Base-by-base conservation (phyloP, 2,329 filamentous ascomycete species). In the Aspergillus sclerotialis region DNA sequence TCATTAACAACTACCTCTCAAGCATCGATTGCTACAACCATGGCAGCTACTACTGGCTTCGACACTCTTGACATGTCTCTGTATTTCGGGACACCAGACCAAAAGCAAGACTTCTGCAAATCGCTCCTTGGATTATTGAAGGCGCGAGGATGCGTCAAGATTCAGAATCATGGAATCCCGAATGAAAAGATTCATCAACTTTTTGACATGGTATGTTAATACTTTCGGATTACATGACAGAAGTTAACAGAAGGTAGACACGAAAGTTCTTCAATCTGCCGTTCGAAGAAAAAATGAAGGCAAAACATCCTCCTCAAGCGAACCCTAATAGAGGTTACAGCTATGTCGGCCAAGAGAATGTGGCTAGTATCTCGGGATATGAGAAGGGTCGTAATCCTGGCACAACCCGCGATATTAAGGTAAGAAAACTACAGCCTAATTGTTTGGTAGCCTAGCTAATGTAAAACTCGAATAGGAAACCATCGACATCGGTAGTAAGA, bases 401-500 rank as follows among this genome's bases (percentile, higher is more conserved):
- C 3, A 40, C 43, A 8, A 36, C 50, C 8, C 39, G 45, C 7
- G 46, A 51, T 28, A 48, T 50, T 16, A 50, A 52, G 32, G 48
- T 45, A 37, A 5, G 15, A 7, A 12, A 17, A 7, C 29, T 8
- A 12, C 29, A 12, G 4, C 2, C 8, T n/a, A 21, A 18, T 5
- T 12, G 11, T 8, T 1, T 11, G n/a, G 13, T 4, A 3, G 10
- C 12, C 9, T 14, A 18, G 14, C 29, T 41, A 12, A 44, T 14
- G 12, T n/a, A n/a, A n/a, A n/a, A n/a, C n/a, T n/a, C 15, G 8
- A n/a, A 30, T 25, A 60, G 51, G 58, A 62, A 51, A 66, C 62
- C 19, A 68, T 68, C 35, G 69, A 72, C 31, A 61, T 70, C 11
- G 69, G 69, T 7, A 64, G 61, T 32, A 57, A 66, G 24, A 35